Evolutionary conservation across 306 rosid species (phyloP).

Genomic region (Cucumis melo): DNA sequence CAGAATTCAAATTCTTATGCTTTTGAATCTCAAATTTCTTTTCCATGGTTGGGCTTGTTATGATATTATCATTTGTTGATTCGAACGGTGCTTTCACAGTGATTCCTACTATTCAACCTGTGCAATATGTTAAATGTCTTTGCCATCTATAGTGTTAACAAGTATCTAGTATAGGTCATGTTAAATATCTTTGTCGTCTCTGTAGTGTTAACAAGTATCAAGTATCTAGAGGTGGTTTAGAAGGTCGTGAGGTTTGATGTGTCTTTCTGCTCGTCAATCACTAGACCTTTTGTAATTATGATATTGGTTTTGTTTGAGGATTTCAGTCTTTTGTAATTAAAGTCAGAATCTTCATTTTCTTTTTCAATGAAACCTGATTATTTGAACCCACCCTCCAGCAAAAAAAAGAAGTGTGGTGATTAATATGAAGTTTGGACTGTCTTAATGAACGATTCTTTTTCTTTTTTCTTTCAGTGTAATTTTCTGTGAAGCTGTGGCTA

Average conservation of each 20-base stretch:
- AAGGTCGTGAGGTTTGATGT: too few relatives aligned
- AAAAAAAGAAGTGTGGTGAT: background rate
- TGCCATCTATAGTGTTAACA: background rate
- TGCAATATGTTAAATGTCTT: background rate
- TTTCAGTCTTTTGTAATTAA: too few relatives aligned
- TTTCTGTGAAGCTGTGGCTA: slow-evolving; percentile 98
- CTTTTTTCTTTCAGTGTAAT: slow-evolving; percentile 54
- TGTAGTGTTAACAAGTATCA: too few relatives aligned
- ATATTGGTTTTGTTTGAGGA: too few relatives aligned
- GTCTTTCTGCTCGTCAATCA: too few relatives aligned
- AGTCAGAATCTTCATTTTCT: too few relatives aligned
- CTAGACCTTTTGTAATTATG: too few relatives aligned
- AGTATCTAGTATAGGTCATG: background rate
- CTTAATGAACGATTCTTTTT: background rate
- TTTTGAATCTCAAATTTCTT: background rate
- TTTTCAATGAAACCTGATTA: too few relatives aligned
- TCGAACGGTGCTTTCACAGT: background rate
- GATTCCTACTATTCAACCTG: background rate
- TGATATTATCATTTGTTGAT: background rate
- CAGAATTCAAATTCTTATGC: background rate
- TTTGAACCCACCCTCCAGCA: too few relatives aligned
- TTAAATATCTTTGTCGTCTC: too few relatives aligned
- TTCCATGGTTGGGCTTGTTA: background rate
- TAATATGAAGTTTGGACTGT: background rate
- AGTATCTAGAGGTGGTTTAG: too few relatives aligned